Evolutionary conservation across 176 grass and related monocot genomes (phyloP).

Genomic region (Canna indica): DNA sequence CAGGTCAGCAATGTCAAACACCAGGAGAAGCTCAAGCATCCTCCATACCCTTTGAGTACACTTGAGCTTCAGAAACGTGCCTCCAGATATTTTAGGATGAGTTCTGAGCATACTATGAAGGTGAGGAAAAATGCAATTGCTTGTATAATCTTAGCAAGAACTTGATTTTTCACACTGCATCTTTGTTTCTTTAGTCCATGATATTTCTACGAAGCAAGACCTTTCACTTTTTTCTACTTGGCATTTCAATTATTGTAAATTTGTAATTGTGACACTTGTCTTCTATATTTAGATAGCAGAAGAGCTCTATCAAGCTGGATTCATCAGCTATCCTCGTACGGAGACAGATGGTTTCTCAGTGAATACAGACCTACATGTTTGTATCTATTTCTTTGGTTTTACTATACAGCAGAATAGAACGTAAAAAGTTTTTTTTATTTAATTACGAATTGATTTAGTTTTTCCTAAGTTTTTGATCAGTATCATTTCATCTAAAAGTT

Average conservation of each 20-base stretch:
- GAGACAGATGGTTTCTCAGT: conserved; percentile 91
- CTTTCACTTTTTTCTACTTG: background rate
- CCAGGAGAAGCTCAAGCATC: conserved; percentile 89
- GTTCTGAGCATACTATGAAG: conserved; percentile 95
- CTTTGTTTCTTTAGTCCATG: background rate
- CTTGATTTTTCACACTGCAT: background rate
- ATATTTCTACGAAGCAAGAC: background rate
- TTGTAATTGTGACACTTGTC: background rate
- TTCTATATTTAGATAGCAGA: conserved; percentile 59
- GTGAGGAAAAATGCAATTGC: conserved; percentile 13
- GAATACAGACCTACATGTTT: conserved; percentile 77
- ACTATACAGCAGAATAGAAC: background rate
- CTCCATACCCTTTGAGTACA: conserved; percentile 91
- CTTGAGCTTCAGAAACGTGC: conserved; percentile 95
- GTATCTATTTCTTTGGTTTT: conserved; percentile 27
- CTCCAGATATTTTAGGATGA: conserved; percentile 97
- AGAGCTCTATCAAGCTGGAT: conserved; percentile 86
- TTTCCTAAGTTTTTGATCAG: background rate
- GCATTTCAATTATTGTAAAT: background rate
- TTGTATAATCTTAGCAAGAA: conserved; percentile 7
- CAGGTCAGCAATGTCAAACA: conserved; percentile 81
- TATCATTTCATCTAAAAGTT: too few relatives aligned
- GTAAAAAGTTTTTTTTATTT: background rate
- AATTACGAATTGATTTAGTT: background rate
- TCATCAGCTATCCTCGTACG: conserved; percentile 96